A percentile compares a stretch with the other conserved stretches of the same genome.
Evolutionary conservation across 805 yeast genomes (phyloP).

Genomic region (Metschnikowia amazonensis): DNA sequence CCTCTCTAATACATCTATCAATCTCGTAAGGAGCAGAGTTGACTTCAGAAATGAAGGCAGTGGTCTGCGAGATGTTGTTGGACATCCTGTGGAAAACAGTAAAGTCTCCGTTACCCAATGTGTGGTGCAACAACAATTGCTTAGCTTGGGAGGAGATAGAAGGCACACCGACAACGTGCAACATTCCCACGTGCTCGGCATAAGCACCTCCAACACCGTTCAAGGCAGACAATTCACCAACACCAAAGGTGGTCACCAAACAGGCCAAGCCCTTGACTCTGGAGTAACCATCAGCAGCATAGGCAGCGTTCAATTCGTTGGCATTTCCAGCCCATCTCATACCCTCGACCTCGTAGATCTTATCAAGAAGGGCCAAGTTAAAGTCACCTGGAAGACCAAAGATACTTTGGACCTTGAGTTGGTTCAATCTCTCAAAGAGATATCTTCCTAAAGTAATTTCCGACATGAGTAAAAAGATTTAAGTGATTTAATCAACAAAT

Average conservation of each 20-base stretch:
- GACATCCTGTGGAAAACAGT: conserved; percentile 79
- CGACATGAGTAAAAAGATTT: conserved; percentile 21
- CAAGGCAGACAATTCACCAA: conserved; percentile 80
- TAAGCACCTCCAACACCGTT: conserved; percentile 86
- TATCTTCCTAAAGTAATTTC: conserved; percentile 69
- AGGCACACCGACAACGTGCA: conserved; percentile 86
- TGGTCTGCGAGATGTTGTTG: conserved; percentile 62
- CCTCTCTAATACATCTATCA: conserved; percentile 70
- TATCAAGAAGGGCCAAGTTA: conserved; percentile 67
- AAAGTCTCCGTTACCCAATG: conserved; percentile 80
- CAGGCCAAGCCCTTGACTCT: conserved; percentile 74
- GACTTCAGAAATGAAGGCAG: conserved; percentile 61
- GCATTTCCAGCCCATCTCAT: conserved; percentile 89
- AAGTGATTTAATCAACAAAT: conserved; percentile 1
- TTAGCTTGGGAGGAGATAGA: conserved; percentile 68
- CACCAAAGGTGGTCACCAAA: conserved; percentile 83
- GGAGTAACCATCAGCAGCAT: conserved; percentile 86
- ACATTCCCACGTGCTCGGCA: conserved; percentile 83
- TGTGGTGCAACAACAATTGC: conserved; percentile 74
- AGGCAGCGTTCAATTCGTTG: conserved; percentile 85
- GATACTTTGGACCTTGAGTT: conserved; percentile 64
- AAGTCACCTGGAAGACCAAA: conserved; percentile 84
- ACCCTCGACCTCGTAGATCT: conserved; percentile 69
- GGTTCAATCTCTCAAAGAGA: conserved; percentile 73
- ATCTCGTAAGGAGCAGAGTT: conserved; percentile 64